Conservation (phyloP, 805 yeast species). For the Pichia cabralensis region DNA sequence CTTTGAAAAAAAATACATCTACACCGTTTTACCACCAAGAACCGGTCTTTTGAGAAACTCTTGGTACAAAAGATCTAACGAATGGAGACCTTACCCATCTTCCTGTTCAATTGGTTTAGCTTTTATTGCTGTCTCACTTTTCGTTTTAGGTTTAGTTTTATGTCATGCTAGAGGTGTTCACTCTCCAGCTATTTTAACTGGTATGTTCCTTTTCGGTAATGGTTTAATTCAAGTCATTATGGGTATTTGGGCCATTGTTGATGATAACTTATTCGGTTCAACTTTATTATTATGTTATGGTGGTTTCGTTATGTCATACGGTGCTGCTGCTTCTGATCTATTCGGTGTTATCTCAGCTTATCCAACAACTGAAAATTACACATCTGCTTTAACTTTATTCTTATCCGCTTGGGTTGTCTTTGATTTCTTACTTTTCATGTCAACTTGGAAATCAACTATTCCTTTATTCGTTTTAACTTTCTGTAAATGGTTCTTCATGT, state of each 20-base stretch:
- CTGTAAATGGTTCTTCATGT: conserved; percentile 32
- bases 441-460: conserved; percentile 35
- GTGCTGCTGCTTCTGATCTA: conserved; percentile 32
- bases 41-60: conserved; percentile 29
- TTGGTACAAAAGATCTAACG: conserved; percentile 30
- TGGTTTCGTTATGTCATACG: conserved; percentile 39
- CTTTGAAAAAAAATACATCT: conserved; percentile 10
- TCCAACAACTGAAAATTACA: conserved; percentile 23
- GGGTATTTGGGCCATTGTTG: conserved; percentile 37
- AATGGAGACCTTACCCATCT: conserved; percentile 31
- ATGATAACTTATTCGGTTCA: conserved; percentile 42
- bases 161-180: conserved; percentile 32
- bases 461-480: conserved; percentile 30
- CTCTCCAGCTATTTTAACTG: conserved; percentile 30
- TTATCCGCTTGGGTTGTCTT: conserved; percentile 40
- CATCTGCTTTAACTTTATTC: conserved; percentile 37
- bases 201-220: conserved; percentile 34
- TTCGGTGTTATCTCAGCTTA: conserved; percentile 36
- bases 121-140: conserved; percentile 32
- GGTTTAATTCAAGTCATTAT: conserved; percentile 34
- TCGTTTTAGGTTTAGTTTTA: conserved; percentile 31
- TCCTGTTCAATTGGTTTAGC: conserved; percentile 37
- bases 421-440: conserved; percentile 32
- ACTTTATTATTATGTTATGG: conserved; percentile 39
- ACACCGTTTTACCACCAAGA: conserved; percentile 26